These are phyloP conservation scores for Myxozyma vanderwaltii DNA, from an alignment of 805 yeast species.

Conservation along the genomic window DNA sequence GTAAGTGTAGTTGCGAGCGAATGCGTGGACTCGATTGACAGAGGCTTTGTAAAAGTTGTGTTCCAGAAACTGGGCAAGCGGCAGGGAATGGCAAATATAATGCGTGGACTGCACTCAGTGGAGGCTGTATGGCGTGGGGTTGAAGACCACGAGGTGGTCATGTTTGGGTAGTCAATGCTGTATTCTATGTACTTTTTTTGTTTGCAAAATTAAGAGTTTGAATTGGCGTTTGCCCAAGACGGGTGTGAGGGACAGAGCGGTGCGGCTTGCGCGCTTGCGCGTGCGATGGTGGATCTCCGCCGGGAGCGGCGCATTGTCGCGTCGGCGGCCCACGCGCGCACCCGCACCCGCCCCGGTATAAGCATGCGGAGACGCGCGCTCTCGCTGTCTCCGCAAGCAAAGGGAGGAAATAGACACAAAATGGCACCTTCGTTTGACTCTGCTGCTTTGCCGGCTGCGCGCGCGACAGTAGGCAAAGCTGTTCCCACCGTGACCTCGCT, in stretches of 20 bases:
- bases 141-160: constrained; percentile 14
- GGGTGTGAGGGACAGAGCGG: no score
- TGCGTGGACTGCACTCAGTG: constrained; percentile 25
- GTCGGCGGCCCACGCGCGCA: not conserved
- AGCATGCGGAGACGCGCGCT: no score
- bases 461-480: not conserved
- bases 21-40: constrained; percentile 31
- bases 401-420: no score
- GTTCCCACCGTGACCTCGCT: constrained; percentile 16
- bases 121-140: constrained; percentile 29
- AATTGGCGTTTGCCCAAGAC: no score
- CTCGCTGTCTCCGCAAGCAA: no score
- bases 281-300: not conserved
- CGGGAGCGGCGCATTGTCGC: not conserved
- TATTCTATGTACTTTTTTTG: no score
- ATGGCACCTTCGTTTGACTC: constrained; percentile 15
- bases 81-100: constrained; percentile 34
- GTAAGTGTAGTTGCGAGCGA: constrained; percentile 31
- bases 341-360: not conserved
- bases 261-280: constrained; percentile 14
- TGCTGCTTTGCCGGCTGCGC: not conserved
- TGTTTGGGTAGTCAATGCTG: constrained; percentile 28
- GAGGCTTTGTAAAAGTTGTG: constrained; percentile 33
- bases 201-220: no score
- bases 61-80: constrained; percentile 26